These are phyloP conservation scores for Annulohypoxylon moriforme DNA, from an alignment of 495 filamentous ascomycete species.

Conservation along the genomic window DNA sequence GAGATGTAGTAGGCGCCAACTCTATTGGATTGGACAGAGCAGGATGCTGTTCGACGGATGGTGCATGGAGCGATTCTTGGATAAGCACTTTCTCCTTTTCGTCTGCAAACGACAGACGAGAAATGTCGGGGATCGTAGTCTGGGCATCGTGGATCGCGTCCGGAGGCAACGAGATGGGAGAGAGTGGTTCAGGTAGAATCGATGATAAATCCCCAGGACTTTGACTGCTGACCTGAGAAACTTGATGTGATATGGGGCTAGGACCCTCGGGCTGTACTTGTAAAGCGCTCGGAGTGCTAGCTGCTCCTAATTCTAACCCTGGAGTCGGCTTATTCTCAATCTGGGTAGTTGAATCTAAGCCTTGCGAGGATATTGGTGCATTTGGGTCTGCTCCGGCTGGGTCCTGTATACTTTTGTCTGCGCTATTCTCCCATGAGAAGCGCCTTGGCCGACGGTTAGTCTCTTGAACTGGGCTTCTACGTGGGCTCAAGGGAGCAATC, in stretches of 20 bases:
- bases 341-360: not conserved
- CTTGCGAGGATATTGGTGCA: slow-evolving; percentile 14
- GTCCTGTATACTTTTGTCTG: slow-evolving; percentile 43
- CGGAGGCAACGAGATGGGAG: slow-evolving; percentile 48
- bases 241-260: slow-evolving; percentile 49
- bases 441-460: slow-evolving; percentile 46
- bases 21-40: slow-evolving; percentile 40
- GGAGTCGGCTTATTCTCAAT: not conserved
- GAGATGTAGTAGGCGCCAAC: not conserved
- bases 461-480: slow-evolving; percentile 27
- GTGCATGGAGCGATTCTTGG: slow-evolving; percentile 47
- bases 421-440: slow-evolving; percentile 66
- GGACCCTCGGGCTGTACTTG: slow-evolving; percentile 19
- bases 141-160: slow-evolving; percentile 19
- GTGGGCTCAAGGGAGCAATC: slow-evolving; percentile 33
- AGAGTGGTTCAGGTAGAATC: slow-evolving; percentile 48
- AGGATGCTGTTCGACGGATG: slow-evolving; percentile 55
- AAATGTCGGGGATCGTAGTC: slow-evolving; percentile 17
- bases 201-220: slow-evolving; percentile 41
- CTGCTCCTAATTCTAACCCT: not conserved
- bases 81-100: slow-evolving; percentile 60
- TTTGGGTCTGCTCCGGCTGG: slow-evolving; percentile 16
- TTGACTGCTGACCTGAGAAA: slow-evolving; percentile 51
- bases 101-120: slow-evolving; percentile 54
- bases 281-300: slow-evolving; percentile 17